Conservation (phyloP, 495 filamentous ascomycete species). For the Astrothelium macrocarpum region DNA sequence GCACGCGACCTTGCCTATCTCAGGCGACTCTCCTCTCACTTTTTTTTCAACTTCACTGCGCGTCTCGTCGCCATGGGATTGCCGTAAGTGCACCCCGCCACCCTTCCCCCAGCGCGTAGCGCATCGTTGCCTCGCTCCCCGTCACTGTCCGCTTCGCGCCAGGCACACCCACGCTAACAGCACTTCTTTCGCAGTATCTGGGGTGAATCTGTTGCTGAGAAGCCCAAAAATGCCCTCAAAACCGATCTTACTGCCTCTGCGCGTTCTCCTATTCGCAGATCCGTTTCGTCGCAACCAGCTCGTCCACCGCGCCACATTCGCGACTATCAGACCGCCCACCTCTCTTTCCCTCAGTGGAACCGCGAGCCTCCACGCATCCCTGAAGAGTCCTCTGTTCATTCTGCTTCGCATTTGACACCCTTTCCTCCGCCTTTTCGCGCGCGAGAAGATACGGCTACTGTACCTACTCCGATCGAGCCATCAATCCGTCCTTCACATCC, state of each 20-base stretch:
- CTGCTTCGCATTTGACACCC: neutral
- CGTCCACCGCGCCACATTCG: conserved; percentile 10
- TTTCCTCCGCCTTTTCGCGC: neutral
- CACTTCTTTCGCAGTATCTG: conserved; percentile 41
- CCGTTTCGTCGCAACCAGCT: conserved; percentile 41
- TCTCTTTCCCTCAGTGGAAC: neutral
- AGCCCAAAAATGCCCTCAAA: conserved; percentile 47
- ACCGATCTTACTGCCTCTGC: conserved; percentile 48
- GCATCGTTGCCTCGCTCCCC: neutral
- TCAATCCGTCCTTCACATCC: conserved; percentile 3
- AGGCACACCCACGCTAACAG: conserved; percentile 13
- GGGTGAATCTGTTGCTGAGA: conserved; percentile 48
- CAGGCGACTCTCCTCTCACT: conserved; percentile 2
- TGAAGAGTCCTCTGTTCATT: neutral
- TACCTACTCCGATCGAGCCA: neutral
- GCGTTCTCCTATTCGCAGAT: conserved; percentile 60
- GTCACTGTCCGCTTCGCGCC: neutral
- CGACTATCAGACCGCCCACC: neutral
- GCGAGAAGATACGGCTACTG: neutral
- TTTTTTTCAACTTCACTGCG: neutral
- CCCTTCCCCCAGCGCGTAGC: conserved; percentile 1
- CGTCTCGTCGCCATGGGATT: conserved; percentile 56
- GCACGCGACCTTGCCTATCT: neutral
- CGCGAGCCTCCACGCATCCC: neutral
- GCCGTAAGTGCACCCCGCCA: conserved; percentile 49